These are phyloP conservation scores for Triticum urartu DNA, from an alignment of 176 grass and related monocot genomes.

Conservation along the genomic window DNA sequence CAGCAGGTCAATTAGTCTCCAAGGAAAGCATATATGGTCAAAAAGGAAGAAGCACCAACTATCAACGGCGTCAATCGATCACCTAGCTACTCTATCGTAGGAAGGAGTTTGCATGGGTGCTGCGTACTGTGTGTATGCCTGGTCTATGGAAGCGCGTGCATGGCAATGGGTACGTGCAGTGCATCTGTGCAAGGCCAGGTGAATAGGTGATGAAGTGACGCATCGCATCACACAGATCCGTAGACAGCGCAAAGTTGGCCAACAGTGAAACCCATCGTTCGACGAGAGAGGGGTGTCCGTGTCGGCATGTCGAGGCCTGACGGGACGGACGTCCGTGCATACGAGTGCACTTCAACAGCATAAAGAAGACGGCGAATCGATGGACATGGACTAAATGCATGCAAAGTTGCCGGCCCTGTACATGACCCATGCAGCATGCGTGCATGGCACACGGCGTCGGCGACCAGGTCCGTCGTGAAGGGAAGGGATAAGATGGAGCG, in stretches of 20 bases:
- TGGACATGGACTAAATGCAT: not conserved
- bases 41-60: not conserved
- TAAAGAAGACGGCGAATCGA: no score
- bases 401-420: not conserved
- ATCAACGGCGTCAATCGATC: not conserved
- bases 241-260: not conserved
- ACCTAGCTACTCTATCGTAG: not conserved
- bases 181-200: not conserved
- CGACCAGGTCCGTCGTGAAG: not conserved
- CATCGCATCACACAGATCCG: not conserved
- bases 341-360: no score
- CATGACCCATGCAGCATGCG: not conserved
- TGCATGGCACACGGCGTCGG: no score
- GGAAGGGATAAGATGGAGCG: no score
- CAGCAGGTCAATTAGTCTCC: not conserved
- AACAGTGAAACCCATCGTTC: not conserved
- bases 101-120: not conserved
- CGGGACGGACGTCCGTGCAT: not conserved
- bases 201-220: not conserved
- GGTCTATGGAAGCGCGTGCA: not conserved
- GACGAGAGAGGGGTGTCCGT: not conserved
- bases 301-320: not conserved
- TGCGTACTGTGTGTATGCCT: not conserved
- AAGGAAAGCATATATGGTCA: not conserved
- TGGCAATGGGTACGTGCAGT: not conserved